Evolutionary conservation across 2,329 filamentous ascomycete species (phyloP), one percentile per base, ranked within the genome.

Genomic region (Ophiosphaerella korrae): DNA sequence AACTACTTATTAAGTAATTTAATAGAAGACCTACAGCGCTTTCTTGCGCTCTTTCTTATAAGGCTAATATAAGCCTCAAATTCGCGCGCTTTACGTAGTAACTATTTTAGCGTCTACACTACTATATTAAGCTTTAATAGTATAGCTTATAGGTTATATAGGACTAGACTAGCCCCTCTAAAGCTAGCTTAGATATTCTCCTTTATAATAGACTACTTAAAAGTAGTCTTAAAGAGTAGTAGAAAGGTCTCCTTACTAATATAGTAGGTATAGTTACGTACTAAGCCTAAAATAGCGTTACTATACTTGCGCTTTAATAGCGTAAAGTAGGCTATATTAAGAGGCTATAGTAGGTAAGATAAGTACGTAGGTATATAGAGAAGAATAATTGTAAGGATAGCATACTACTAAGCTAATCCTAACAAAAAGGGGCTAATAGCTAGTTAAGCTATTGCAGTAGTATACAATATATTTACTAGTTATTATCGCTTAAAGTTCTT

Each of bases 291-390:
- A 38, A 76, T 62, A 45, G 66, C 24, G 29, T 57, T 35, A 32
- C 67, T 37, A 50, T 76, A 75, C 48, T 51, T 52, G 12, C 44
- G 41, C 57, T 76, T 76, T 13, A 76, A 58, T n/a, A 64, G 58
- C 43, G 61, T 48, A 60, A 77, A 78, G 57, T 62, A 72, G 21
- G 60, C 63, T 35, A 76, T 57, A 68, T 77, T 64, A 44, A 78
- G 71, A 41, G 70, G 74, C 60, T 78, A 64, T 16, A 74, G 66
- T 13, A 74, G 44, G 62, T 77, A 59, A 47, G 68, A 77, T 31
- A 59, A 72, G 56, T 75, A 56, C 11, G 63, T 5, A 45, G 66
- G 70, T 48, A 76, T 73, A 50, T 47, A 76, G 55, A 75, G 59
- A 42, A 64, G 24, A n/a, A n/a, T n/a, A n/a, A n/a, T n/a, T n/a